Evolutionary conservation across 202 grass and related monocot species (phyloP).

Genomic region (Dendrocalamus latiflorus): DNA sequence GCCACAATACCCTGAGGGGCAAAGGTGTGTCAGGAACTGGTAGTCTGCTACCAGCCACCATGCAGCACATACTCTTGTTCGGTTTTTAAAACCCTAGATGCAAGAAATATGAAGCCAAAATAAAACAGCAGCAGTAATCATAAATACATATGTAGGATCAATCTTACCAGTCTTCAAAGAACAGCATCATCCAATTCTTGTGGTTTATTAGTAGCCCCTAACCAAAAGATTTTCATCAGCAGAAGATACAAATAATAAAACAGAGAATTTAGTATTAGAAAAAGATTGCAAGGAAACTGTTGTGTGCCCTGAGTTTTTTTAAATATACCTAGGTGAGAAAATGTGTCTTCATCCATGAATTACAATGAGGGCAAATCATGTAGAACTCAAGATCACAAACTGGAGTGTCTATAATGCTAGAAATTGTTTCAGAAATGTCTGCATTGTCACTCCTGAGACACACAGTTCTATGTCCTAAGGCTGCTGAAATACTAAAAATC

Average conservation of each 20-base stretch:
- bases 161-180: conserved; percentile 82
- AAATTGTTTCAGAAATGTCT: conserved; percentile 6
- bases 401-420: background rate
- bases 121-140: background rate
- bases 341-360: background rate
- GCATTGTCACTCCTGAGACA: background rate
- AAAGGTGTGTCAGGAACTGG: background rate
- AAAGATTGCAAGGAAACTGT: background rate
- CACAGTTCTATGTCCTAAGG: background rate
- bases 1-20: background rate
- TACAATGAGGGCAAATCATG: background rate
- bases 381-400: background rate
- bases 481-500: background rate
- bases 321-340: background rate
- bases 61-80: background rate
- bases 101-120: background rate
- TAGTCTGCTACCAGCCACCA: background rate
- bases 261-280: background rate
- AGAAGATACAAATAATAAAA: conserved; percentile 1
- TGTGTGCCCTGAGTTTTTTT: background rate
- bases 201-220: conserved; percentile 99
- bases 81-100: background rate
- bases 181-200: conserved; percentile 99
- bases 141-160: background rate
- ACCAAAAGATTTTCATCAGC: conserved; percentile 26